Base-by-base conservation (phyloP, 2,329 filamentous ascomycete species). In the Talaromyces sp. region DNA sequence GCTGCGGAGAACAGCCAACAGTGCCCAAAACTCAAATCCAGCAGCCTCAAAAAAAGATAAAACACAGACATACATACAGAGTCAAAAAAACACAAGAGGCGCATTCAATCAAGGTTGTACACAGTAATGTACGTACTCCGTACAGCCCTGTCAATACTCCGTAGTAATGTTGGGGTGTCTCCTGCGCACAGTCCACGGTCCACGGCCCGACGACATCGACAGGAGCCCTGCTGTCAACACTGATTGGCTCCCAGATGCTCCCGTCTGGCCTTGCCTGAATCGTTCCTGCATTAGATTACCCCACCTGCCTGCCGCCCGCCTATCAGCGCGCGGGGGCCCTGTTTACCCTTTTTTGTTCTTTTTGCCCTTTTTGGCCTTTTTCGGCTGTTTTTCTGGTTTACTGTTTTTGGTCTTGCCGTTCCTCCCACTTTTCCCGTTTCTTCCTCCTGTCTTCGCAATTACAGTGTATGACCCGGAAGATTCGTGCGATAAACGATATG, bases 241-340 rank as follows among this genome's bases (percentile, higher is more conserved):
- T 57, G 19, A 54, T 60, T 60, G 59, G 59, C 43, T 24, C 9
- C 5, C 8, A 14, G 12, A 0, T 3, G 17, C n/a, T 14, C 26
- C 17, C 41, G 41, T 46, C n/a, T 46, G 41, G 41, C n/a, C 10
- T 14, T 46, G 41, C 9, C 58, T 53, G 52, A 43, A 27, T 56
- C 46, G 59, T 61, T 61, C 59, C 59, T 61, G 59, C 59, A 57
- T 57, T 57, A 61, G 59, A 21, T 3, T 2, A 19, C 6, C 14
- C 59, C 54, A 57, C 54, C 27, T 2, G 41, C 7, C 10, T 19
- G n/a, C 41, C 41, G n/a, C 41, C 8, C 8, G 19, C 41, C 41
- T 46, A 46, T 46, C 41, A 46, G 19, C 41, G 9, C n/a, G 9
- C 41, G 14, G 41, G n/a, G n/a, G n/a, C 41, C n/a, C n/a, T 46